These are phyloP conservation scores for Aspergillus chevalieri DNA, from an alignment of 2,329 filamentous ascomycete species.

Conservation along the genomic window DNA sequence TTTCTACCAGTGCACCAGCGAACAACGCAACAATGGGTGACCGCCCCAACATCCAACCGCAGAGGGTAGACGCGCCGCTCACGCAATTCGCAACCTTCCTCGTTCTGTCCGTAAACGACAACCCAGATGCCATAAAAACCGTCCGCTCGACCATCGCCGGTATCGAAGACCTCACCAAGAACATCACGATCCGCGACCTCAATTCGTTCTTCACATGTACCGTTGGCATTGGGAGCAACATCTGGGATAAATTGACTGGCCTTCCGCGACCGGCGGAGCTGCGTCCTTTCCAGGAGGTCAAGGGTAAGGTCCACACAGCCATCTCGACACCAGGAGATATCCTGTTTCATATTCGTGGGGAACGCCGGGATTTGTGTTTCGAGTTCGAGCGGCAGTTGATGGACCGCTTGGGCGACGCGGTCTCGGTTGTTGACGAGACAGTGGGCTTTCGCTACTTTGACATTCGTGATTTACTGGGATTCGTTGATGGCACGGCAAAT, in stretches of 20 bases:
- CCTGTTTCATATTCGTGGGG: constrained; percentile 54
- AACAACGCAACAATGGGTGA: background rate
- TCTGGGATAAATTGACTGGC: constrained; percentile 46
- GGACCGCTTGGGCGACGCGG: constrained; percentile 42
- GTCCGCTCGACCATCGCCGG: constrained; percentile 43
- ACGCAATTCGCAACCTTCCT: constrained; percentile 51
- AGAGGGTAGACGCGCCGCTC: constrained; percentile 45
- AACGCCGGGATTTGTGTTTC: constrained; percentile 52
- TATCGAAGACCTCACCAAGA: constrained; percentile 46
- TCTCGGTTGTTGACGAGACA: constrained; percentile 49
- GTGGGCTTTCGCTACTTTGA: constrained; percentile 57
- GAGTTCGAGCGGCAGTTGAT: constrained; percentile 55
- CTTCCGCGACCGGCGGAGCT: constrained; percentile 47
- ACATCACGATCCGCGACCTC: constrained; percentile 47
- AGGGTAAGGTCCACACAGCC: constrained; percentile 47
- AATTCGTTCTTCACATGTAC: constrained; percentile 46
- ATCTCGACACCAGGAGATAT: constrained; percentile 53
- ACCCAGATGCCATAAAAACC: constrained; percentile 30
- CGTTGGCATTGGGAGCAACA: constrained; percentile 49
- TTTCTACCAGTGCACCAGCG: background rate
- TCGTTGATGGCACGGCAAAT: constrained; percentile 57
- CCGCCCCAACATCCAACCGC: constrained; percentile 28
- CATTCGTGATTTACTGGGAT: constrained; percentile 53
- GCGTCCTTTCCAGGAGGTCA: constrained; percentile 44
- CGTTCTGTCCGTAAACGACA: constrained; percentile 40